A percentile compares a stretch with the other conserved stretches of the same genome.
Conservation (phyloP, 2,329 filamentous ascomycete species). For the Fusarium longipes region DNA sequence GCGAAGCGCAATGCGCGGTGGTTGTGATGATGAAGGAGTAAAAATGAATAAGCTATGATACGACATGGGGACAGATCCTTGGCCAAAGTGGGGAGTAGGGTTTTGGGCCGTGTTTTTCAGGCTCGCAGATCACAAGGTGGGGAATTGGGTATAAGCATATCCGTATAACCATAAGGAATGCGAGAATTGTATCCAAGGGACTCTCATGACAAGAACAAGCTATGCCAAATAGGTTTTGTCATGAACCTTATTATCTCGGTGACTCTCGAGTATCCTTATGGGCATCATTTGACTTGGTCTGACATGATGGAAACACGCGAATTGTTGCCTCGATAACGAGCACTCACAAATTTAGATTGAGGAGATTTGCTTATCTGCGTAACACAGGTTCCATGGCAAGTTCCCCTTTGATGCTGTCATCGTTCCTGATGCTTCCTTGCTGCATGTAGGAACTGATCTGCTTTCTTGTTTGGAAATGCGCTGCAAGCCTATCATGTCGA, state of each 20-base stretch:
- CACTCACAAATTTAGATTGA: background rate
- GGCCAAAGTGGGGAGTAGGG: constrained; percentile 31
- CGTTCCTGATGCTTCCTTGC: constrained; percentile 29
- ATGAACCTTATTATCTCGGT: background rate
- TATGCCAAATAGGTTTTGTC: constrained; percentile 20
- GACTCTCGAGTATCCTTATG: background rate
- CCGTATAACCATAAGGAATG: constrained; percentile 9
- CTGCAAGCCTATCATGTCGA: constrained; percentile 37
- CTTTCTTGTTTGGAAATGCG: constrained; percentile 28
- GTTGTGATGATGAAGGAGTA: constrained; percentile 40
- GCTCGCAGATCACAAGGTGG: background rate
- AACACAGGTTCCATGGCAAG: background rate
- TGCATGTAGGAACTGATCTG: constrained; percentile 34
- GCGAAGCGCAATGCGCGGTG: background rate
- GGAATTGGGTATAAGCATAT: constrained; percentile 15
- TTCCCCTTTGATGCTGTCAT: constrained; percentile 22
- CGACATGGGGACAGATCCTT: constrained; percentile 26
- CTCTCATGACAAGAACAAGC: background rate
- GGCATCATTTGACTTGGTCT: background rate
- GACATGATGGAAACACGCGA: background rate
- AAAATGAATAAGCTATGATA: constrained; percentile 26
- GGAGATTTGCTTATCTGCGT: background rate
- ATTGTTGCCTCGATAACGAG: background rate
- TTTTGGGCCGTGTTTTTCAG: constrained; percentile 7
- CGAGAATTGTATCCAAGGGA: background rate